Conservation (phyloP, 352 stramenopile genomes). For the Phytopythium litorale region DNA sequence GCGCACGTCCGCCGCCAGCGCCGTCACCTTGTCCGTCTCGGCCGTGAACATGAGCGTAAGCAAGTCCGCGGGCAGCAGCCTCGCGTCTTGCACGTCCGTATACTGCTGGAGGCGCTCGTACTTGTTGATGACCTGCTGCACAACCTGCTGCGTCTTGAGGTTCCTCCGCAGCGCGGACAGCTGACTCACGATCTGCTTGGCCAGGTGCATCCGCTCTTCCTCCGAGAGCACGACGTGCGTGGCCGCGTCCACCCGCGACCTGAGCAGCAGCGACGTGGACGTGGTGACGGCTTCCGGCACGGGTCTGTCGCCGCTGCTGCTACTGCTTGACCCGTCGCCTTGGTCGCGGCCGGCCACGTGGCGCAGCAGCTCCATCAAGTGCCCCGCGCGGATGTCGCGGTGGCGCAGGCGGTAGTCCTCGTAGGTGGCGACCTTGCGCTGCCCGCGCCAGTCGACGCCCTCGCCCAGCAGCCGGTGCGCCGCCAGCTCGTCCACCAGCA, state of each 20-base stretch:
- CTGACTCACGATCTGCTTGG: conserved; percentile 50
- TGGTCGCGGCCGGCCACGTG: conserved; percentile 7
- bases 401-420: conserved; percentile 75
- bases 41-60: conserved; percentile 30
- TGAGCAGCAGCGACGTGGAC: conserved; percentile 53
- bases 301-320: conserved; percentile 6
- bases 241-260: conserved; percentile 27
- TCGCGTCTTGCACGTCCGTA: conserved; percentile 33
- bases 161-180: conserved; percentile 37
- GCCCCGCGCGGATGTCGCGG: conserved; percentile 54
- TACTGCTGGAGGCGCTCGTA: conserved; percentile 66
- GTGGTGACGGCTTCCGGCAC: conserved; percentile 6
- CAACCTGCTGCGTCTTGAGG: conserved; percentile 44
- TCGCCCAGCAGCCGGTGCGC: conserved; percentile 51
- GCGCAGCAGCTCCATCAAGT: conserved; percentile 61
- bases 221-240: conserved; percentile 27
- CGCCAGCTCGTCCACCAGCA: conserved; percentile 62
- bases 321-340: conserved; percentile 6
- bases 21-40: conserved; percentile 32
- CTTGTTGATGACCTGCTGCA: conserved; percentile 69
- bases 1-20: conserved; percentile 65
- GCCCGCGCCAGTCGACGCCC: conserved; percentile 67
- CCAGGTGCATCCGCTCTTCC: conserved; percentile 39
- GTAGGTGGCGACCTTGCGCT: conserved; percentile 45
- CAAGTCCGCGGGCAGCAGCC: conserved; percentile 50